Percentiles rank a stretch among this genome's conserved stretches.
Conservation (phyloP, 2,329 filamentous ascomycete species). For the Talaromyces sp. region DNA sequence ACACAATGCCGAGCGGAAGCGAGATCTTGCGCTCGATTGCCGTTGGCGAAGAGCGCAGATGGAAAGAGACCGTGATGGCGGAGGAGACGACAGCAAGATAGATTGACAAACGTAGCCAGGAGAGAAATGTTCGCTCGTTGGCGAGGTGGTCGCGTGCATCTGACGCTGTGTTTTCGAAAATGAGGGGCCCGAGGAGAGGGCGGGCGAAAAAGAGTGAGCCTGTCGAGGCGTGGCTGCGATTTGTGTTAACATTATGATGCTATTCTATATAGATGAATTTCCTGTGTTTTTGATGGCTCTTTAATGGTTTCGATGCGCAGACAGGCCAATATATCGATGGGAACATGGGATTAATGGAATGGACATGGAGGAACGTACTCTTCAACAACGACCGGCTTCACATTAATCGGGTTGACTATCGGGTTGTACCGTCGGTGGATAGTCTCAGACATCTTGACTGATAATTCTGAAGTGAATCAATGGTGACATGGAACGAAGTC, state of each 20-base stretch:
- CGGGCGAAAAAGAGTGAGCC: conserved; percentile 45
- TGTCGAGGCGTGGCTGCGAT: conserved; percentile 23
- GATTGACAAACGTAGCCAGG: conserved; percentile 80
- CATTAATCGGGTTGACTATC: conserved; percentile 45
- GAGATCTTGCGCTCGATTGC: conserved; percentile 69
- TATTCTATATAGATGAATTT: background rate
- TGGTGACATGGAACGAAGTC: background rate
- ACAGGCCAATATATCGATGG: background rate
- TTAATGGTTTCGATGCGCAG: background rate
- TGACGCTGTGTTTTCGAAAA: conserved; percentile 62
- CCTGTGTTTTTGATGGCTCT: background rate
- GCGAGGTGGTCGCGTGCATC: conserved; percentile 63
- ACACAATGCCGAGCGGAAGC: conserved; percentile 76
- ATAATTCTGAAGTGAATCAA: background rate
- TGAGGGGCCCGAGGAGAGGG: conserved; percentile 52
- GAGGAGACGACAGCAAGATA: conserved; percentile 88
- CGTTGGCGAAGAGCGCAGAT: conserved; percentile 69
- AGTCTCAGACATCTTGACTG: background rate
- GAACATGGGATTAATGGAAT: background rate
- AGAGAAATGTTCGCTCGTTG: conserved; percentile 71
- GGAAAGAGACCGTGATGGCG: conserved; percentile 89
- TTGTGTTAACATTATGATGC: background rate
- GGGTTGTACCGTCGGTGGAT: conserved; percentile 38
- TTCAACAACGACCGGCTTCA: conserved; percentile 45
- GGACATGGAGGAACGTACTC: conserved; percentile 32